Evolutionary conservation across 441 rosid genomes (phyloP).

Genomic region (Corymbia calophylla): DNA sequence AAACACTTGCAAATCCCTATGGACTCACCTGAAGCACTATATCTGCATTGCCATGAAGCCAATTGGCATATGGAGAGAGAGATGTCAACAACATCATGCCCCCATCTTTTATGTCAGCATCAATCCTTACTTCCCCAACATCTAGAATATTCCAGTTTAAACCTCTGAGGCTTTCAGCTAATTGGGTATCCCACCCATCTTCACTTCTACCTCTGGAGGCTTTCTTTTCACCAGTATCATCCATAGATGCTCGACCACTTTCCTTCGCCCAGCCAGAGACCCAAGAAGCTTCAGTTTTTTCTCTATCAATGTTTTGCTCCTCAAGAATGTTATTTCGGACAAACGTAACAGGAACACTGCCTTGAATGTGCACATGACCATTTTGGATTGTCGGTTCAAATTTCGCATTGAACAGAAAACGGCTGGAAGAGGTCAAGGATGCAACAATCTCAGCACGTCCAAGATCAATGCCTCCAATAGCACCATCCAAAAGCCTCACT

Average conservation of each 20-base stretch:
- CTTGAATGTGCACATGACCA: slow-evolving; percentile 97
- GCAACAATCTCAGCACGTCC: slow-evolving; percentile 99
- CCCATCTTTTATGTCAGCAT: slow-evolving; percentile 98
- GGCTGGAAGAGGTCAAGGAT: slow-evolving; percentile 85
- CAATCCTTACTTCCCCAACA: slow-evolving; percentile 92
- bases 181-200: slow-evolving; percentile 88
- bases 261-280: slow-evolving; percentile 81
- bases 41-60: slow-evolving; percentile 99
- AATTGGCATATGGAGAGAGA: slow-evolving; percentile 84
- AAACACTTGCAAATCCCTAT: not conserved
- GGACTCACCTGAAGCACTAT: slow-evolving; percentile 77
- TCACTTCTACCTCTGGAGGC: slow-evolving; percentile 68
- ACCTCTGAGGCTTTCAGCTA: slow-evolving; percentile 88
- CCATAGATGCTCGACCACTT: slow-evolving; percentile 44
- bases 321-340: slow-evolving; percentile 51
- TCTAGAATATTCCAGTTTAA: slow-evolving; percentile 88
- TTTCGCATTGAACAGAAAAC: slow-evolving; percentile 94
- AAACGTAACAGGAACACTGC: slow-evolving; percentile 86
- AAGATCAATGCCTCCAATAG: slow-evolving; percentile 94
- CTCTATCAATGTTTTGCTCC: slow-evolving; percentile 59
- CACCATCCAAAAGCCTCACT: slow-evolving; percentile 95
- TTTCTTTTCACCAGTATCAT: slow-evolving; percentile 52
- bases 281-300: slow-evolving; percentile 47
- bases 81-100: slow-evolving; percentile 98
- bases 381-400: slow-evolving; percentile 84